A percentile compares a stretch with the other conserved stretches of the same genome.
These are phyloP conservation scores for Litsea cubeba DNA, from an alignment of 164 flowering plant genomes.

Conservation along the genomic window DNA sequence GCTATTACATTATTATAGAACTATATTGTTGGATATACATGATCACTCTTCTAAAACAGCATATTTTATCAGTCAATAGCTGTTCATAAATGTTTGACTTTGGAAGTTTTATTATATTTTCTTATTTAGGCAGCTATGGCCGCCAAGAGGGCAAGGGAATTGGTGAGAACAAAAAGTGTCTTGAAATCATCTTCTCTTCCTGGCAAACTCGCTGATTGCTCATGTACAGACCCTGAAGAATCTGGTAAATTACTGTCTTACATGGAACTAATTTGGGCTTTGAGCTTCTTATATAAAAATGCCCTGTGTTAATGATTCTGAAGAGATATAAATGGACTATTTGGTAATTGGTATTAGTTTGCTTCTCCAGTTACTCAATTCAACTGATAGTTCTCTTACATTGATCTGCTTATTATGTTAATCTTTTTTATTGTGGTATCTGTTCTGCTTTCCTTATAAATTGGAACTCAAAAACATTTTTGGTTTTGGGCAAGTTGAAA, in stretches of 20 bases:
- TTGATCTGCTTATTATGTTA: no score
- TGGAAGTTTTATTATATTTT: not conserved
- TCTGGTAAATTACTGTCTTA: constrained; percentile 48
- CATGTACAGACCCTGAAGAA: constrained; percentile 87
- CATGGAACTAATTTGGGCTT: not conserved
- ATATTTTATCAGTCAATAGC: not conserved
- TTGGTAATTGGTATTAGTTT: no score
- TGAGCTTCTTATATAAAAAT: not conserved
- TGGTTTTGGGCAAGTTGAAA: no score
- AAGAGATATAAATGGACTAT: not conserved
- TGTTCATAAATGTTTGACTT: not conserved
- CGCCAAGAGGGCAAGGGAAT: constrained; percentile 90
- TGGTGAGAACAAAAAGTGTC: constrained; percentile 86
- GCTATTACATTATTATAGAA: not conserved
- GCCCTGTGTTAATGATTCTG: not conserved
- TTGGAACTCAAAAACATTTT: no score
- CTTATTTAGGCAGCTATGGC: constrained; percentile 80
- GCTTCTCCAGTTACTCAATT: no score
- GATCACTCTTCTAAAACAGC: not conserved
- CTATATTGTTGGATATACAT: not conserved
- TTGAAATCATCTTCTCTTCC: constrained; percentile 92
- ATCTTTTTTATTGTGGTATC: no score
- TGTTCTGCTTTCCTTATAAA: no score
- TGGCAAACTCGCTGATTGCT: constrained; percentile 98
- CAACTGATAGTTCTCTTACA: no score